Percentiles rank a stretch among this genome's conserved stretches.
These are phyloP conservation scores for Bombardia bombarda DNA, from an alignment of 495 filamentous ascomycete species.

Conservation along the genomic window DNA sequence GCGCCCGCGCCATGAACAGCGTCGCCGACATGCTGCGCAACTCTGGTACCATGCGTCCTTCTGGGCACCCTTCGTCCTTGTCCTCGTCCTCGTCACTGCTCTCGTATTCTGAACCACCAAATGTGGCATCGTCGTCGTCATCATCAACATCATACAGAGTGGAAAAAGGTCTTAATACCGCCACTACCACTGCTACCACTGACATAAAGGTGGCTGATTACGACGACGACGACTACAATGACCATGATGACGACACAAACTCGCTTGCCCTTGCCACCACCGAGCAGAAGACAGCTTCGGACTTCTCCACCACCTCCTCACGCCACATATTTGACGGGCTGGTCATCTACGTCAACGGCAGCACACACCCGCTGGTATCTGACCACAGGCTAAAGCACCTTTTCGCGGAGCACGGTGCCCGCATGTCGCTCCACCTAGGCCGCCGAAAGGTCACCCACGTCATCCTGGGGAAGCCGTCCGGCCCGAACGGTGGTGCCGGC, in stretches of 20 bases:
- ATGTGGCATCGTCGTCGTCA: no score
- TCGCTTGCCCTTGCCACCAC: no score
- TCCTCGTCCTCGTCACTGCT: background rate
- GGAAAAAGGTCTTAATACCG: no score
- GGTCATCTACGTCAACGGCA: conserved; percentile 82
- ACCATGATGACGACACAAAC: background rate
- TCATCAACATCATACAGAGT: no score
- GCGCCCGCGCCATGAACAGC: conserved; percentile 29
- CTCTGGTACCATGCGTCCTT: conserved; percentile 35
- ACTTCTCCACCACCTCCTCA: no score
- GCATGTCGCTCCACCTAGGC: conserved; percentile 56
- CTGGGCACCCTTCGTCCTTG: no score
- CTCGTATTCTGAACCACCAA: no score
- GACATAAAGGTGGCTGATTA: no score
- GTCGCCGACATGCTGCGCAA: conserved; percentile 42
- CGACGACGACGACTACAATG: background rate
- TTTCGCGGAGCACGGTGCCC: conserved; percentile 64
- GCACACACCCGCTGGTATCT: conserved; percentile 69
- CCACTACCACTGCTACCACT: no score
- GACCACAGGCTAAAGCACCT: conserved; percentile 82
- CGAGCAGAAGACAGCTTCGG: no score
- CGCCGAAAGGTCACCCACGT: conserved; percentile 78
- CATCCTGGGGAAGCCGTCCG: conserved; percentile 58
- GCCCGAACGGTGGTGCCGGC: conserved; percentile 44
- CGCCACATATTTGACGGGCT: conserved; percentile 53